Evolutionary conservation across 768 basidiomycete genomes (phyloP), one percentile per base, ranked within the genome.

Genomic region (Clitopilus passeckerianus): DNA sequence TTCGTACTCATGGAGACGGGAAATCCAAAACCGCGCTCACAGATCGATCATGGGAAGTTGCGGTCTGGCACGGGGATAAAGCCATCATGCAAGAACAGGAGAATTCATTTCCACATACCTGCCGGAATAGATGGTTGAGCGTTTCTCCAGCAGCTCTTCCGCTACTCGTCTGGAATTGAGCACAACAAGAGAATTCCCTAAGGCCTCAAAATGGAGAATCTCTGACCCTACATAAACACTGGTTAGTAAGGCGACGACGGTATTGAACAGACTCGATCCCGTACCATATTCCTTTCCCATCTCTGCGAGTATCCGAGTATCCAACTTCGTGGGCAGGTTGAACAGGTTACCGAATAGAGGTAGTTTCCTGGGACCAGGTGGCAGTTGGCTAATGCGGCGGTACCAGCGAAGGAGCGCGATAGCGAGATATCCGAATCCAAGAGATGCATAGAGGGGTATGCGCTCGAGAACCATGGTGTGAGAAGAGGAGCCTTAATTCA

Each of bases 221-320:
- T 67, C 66, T 12, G 65, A 67, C 24, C 60, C 67, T 68, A 16
- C 53, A 60, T 5, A 59, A 54, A 33, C 56, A 56, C 12, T 14
- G 34, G 5, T 24, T 10, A 16, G 18, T 7, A 22, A 34, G 6
- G 7, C 16, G 15, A 2, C 18, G 12, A 34, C 2, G 12, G 10
- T 5, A 41, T 15, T 5, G 37, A 41, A 5, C n/a, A n/a, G 10
- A 22, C 10, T 57, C 27, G 7, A 30, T 30, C 7, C 7, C 68
- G 37, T 54, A 74, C 75, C 67, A 56, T 72, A 69, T 64, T 71
- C 67, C 5, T 72, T 69, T 37, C 4, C 70, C 78, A 77, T 78
- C 37, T 67, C 57, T 12, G 73, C 66, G 62, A 76, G 78, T 1
- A 72, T 73, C 34, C 61, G 62, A 60, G 74, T 72, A 53, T 74